Percentiles rank a stretch among this genome's conserved stretches.
Conservation (phyloP, 129 eudicot species). For the carrot (Daucus carota) region DH1_v3.0 NC_030381.2:42980001-42980500, state of each 20-base stretch:
- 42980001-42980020: slow-evolving; percentile 58
- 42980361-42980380: no score
- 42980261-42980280: slow-evolving; percentile 13
- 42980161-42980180: not conserved
- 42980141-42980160: not conserved
- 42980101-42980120: not conserved
- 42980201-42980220: not conserved
- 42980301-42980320: slow-evolving; percentile 4
- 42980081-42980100: slow-evolving; percentile 43
- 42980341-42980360: no score
- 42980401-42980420: no score
- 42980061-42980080: slow-evolving; percentile 46
- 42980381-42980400: no score
- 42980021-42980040: slow-evolving; percentile 60
- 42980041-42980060: slow-evolving; percentile 73
- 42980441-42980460: not conserved
- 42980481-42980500: not conserved
- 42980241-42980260: slow-evolving; percentile 10
- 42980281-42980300: not conserved
- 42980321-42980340: not conserved
- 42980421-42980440: not conserved
- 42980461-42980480: not conserved
- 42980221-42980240: slow-evolving; percentile 11
- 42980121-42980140: not conserved
- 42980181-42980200: not conserved